Evolutionary conservation across 73 alveolate species (phyloP), one percentile per base, ranked within the genome.

Genomic region (Blepharisma japonicum): DNA sequence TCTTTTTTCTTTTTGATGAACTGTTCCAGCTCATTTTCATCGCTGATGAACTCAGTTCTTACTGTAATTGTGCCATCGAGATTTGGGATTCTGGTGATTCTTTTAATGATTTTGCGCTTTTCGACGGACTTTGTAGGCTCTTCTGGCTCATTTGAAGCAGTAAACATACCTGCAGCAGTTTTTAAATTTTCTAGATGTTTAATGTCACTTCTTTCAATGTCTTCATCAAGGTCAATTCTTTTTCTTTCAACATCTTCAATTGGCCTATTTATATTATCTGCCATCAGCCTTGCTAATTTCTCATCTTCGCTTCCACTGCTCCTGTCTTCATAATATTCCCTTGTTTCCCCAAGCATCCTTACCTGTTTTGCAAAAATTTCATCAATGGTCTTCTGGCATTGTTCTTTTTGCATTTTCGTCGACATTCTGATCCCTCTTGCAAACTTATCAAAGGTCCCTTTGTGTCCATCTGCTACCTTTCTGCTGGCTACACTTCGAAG

Each of bases 341-440:
- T 66, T 86, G 71, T 53, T 83, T 82, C 46, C 56, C 76, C 87
- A 78, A 83, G 71, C 78, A 76, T 42, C 77, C 38, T 68, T 45
- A 45, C 74, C 81, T 86, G 84, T 32, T 38, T 78, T 78, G 42
- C 42, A 45, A 68, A 68, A 27, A 68, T 78, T 39, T 51, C 23
- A 20, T 67, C 53, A 32, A 68, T 68, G 32, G 81, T 68, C 55
- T 82, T 77, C 56, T 79, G 55, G 55, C 68, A 82, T 79, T 82
- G 55, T 8, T 82, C 89, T 53, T 82, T 82, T 39, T 82, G 68
- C 55, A 68, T 78, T 51, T 82, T 74, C 0, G 89, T 82, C 20
- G 89, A 68, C 55, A 80, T 42, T 55, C 89, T 68, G 45, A 71
- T 27, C 32, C 84, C 84, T 46, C 84, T 76, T 6, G 89, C 87